Evolutionary conservation across 805 yeast species (phyloP).

Genomic region (Blastobotrys peoriensis): DNA sequence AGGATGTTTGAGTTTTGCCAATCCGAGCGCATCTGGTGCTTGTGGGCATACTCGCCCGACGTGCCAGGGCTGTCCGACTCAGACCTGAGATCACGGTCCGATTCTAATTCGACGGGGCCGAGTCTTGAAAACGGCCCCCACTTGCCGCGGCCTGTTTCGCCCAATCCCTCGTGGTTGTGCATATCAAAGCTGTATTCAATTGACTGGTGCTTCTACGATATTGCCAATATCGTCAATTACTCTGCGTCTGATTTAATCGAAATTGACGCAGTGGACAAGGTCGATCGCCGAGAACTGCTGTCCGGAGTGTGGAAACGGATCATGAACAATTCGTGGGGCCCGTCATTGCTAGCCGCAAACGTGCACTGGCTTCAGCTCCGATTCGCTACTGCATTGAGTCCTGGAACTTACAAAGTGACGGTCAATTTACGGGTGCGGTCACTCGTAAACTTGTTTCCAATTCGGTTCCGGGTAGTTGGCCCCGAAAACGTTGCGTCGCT

Average conservation of each 20-base stretch:
- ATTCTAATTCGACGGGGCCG: too few species aligned
- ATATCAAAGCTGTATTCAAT: background rate
- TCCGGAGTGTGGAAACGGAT: conserved; percentile 14
- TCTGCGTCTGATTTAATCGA: background rate
- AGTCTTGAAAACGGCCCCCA: too few species aligned
- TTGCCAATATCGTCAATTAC: background rate
- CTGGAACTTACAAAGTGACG: conserved; percentile 6
- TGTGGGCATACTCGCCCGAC: too few species aligned
- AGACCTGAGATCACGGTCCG: too few species aligned
- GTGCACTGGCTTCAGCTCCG: conserved; percentile 15
- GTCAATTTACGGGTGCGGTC: conserved; percentile 4
- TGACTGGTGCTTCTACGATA: background rate
- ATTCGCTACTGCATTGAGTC: conserved; percentile 6
- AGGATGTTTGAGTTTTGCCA: background rate
- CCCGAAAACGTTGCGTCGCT: background rate
- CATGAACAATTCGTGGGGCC: conserved; percentile 14
- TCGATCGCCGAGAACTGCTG: background rate
- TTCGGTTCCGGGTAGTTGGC: conserved; percentile 9
- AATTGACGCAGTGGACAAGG: background rate
- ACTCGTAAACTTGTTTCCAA: conserved; percentile 7
- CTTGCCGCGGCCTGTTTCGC: background rate
- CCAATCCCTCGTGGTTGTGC: background rate
- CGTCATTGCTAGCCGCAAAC: conserved; percentile 13
- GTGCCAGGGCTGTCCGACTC: too few species aligned
- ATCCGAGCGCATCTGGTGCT: too few species aligned